Conservation (phyloP, 768 basidiomycete genomes). For the Tulasnella sp. region DNA sequence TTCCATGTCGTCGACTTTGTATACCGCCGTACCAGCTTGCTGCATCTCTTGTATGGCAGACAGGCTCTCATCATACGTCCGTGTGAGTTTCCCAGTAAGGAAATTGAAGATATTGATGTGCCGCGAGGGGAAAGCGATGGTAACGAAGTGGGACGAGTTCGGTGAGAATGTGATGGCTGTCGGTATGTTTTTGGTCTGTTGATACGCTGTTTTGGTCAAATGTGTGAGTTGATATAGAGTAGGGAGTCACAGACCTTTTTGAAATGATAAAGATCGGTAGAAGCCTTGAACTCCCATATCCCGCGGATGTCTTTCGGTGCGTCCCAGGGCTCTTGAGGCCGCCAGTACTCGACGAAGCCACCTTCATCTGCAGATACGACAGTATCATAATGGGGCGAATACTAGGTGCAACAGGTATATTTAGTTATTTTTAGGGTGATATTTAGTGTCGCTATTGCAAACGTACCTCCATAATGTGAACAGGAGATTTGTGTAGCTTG, state of each 20-base stretch:
- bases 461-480: slow-evolving; percentile 83
- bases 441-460: too few relatives aligned
- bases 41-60: slow-evolving; percentile 96
- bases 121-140: slow-evolving; percentile 87
- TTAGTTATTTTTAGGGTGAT: too few relatives aligned
- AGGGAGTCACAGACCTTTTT: slow-evolving; percentile 59
- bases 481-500: slow-evolving; percentile 74
- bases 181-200: slow-evolving; percentile 79
- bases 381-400: slow-evolving; percentile 79
- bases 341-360: slow-evolving; percentile 96
- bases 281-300: slow-evolving; percentile 83
- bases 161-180: slow-evolving; percentile 89
- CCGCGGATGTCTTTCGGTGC: slow-evolving; percentile 65
- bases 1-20: slow-evolving; percentile 96
- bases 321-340: slow-evolving; percentile 79
- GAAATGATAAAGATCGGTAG: slow-evolving; percentile 93
- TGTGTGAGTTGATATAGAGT: not conserved
- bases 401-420: slow-evolving; percentile 41
- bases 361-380: slow-evolving; percentile 91
- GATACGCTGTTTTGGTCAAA: not conserved
- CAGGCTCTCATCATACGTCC: slow-evolving; percentile 92
- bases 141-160: slow-evolving; percentile 78
- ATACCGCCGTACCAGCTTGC: slow-evolving; percentile 88
- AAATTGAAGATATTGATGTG: slow-evolving; percentile 92
- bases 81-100: slow-evolving; percentile 74